Conservation (phyloP, 148 eudicot genomes). For the Spergularia bocconei region DNA sequence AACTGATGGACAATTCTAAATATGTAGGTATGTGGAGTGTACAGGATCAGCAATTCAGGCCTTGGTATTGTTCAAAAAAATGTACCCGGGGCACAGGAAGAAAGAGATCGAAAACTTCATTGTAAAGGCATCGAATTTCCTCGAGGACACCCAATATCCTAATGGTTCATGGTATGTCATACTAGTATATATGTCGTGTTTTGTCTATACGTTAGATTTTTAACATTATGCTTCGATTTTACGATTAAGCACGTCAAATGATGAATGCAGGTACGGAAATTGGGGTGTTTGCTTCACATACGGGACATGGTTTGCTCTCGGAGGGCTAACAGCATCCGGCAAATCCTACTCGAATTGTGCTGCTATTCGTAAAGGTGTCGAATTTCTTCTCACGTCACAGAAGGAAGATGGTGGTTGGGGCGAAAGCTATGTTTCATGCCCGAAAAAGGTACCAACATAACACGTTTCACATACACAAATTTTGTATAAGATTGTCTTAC, state of each 20-base stretch:
- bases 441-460: conserved; percentile 31
- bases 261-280: conserved; percentile 38
- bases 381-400: conserved; percentile 37
- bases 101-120: conserved; percentile 43
- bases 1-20: no score
- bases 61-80: conserved; percentile 41
- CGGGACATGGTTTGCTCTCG: conserved; percentile 48
- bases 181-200: neutral
- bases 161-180: conserved; percentile 38
- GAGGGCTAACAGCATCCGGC: conserved; percentile 42
- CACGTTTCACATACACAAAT: neutral
- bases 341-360: conserved; percentile 34
- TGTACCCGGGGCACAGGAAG: conserved; percentile 37
- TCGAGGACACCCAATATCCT: conserved; percentile 35
- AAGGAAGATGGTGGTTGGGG: conserved; percentile 61
- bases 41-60: conserved; percentile 43
- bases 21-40: conserved; percentile 33
- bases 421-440: conserved; percentile 49
- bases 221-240: neutral
- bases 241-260: neutral
- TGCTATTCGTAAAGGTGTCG: conserved; percentile 35
- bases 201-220: neutral
- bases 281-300: conserved; percentile 52
- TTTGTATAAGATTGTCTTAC: neutral
- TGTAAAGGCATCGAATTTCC: conserved; percentile 22